Conservation (phyloP, 805 yeast genomes). For the Saccharomycopsis sp. region DNA sequence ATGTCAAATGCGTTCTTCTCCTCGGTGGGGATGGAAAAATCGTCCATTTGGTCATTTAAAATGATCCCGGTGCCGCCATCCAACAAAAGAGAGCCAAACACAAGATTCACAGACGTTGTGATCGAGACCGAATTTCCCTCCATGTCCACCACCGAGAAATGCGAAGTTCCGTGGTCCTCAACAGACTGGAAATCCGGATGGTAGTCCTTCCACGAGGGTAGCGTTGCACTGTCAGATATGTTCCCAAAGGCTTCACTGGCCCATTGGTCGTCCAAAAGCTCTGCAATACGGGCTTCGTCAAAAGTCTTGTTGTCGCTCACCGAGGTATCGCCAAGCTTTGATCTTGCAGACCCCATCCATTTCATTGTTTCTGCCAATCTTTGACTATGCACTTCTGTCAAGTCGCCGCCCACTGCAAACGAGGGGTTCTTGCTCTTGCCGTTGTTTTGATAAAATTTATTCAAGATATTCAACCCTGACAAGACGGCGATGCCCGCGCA, state of each 20-base stretch:
- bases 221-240: slow-evolving; percentile 50
- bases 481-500: slow-evolving; percentile 78
- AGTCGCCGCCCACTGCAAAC: slow-evolving; percentile 34
- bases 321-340: slow-evolving; percentile 71
- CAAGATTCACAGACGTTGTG: slow-evolving; percentile 80
- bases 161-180: slow-evolving; percentile 89
- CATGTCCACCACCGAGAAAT: slow-evolving; percentile 69
- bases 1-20: slow-evolving; percentile 66
- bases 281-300: slow-evolving; percentile 29
- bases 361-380: slow-evolving; percentile 80
- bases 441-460: slow-evolving; percentile 31
- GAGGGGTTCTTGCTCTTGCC: slow-evolving; percentile 22
- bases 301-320: slow-evolving; percentile 14
- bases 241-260: slow-evolving; percentile 37
- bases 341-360: slow-evolving; percentile 83
- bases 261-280: slow-evolving; percentile 50
- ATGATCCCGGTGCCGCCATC: slow-evolving; percentile 78
- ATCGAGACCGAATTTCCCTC: slow-evolving; percentile 71
- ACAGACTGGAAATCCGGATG: slow-evolving; percentile 68
- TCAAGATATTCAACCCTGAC: slow-evolving; percentile 63
- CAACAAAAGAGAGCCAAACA: slow-evolving; percentile 76
- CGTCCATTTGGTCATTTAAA: slow-evolving; percentile 90
- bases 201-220: slow-evolving; percentile 59
- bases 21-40: slow-evolving; percentile 65
- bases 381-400: slow-evolving; percentile 45